These are phyloP conservation scores for Zopfia rhizophila DNA, from an alignment of 2,329 filamentous ascomycete species.

Conservation along the genomic window DNA sequence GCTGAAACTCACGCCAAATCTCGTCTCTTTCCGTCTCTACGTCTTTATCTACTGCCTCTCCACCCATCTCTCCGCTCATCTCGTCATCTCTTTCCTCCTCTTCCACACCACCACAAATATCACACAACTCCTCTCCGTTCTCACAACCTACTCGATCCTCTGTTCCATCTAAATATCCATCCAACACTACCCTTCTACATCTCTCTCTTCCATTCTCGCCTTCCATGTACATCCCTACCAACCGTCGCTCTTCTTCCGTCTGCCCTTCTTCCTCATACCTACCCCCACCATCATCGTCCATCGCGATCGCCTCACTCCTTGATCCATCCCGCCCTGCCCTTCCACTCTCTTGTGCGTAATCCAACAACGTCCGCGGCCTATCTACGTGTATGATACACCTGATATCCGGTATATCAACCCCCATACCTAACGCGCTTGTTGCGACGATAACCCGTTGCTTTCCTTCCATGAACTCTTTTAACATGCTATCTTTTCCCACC, in stretches of 20 bases:
- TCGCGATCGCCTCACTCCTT: conserved; percentile 15
- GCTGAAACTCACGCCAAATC: conserved; percentile 9
- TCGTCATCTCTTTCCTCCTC: not conserved
- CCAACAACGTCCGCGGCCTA: conserved; percentile 9
- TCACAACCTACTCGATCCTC: conserved; percentile 14
- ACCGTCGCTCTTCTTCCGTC: conserved; percentile 5
- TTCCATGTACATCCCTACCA: conserved; percentile 2
- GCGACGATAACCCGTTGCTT: conserved; percentile 19
- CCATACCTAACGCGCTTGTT: conserved; percentile 24
- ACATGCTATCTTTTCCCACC: conserved; percentile 18
- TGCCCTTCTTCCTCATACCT: conserved; percentile 8
- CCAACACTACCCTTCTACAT: conserved; percentile 17
- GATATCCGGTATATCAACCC: conserved; percentile 19
- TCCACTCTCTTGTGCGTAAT: conserved; percentile 21
- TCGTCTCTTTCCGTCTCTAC: conserved; percentile 10
- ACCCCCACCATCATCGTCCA: conserved; percentile 10
- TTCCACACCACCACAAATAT: not conserved
- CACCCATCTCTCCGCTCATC: conserved; percentile 4
- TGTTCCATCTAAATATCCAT: conserved; percentile 18
- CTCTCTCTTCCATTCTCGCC: conserved; percentile 4
- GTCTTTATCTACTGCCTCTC: conserved; percentile 7
- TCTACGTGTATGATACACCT: conserved; percentile 18
- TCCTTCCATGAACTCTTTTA: too few species aligned
- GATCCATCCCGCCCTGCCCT: conserved; percentile 9
- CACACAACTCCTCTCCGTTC: conserved; percentile 17